phyloP scores from a whole-genome alignment of 495 filamentous ascomycete genomes.

The Usnea hakonensis region DNA sequence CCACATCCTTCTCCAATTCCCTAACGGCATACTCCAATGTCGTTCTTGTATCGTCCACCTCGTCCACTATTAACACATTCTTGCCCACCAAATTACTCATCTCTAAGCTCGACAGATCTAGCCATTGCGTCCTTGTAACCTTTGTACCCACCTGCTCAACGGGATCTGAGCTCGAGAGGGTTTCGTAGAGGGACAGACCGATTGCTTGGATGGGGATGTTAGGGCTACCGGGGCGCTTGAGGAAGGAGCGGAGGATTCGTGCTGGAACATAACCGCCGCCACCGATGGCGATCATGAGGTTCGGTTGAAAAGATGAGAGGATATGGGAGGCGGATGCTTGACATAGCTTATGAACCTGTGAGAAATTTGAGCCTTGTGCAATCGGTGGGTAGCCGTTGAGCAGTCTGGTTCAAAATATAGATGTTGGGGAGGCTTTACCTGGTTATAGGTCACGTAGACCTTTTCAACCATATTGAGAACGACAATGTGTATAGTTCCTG shows the following conservation, averaged over 20 bases:
- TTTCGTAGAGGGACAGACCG: slow-evolving; percentile 93
- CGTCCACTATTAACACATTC: slow-evolving; percentile 95
- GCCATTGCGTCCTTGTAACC: slow-evolving; percentile 96
- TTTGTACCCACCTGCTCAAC: slow-evolving; percentile 79
- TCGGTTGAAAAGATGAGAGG: slow-evolving; percentile 75
- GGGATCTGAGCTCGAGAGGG: slow-evolving; percentile 52
- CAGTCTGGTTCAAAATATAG: not conserved
- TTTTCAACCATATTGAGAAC: slow-evolving; percentile 68
- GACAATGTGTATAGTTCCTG: not conserved
- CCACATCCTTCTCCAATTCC: slow-evolving; percentile 95
- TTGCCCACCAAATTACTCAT: slow-evolving; percentile 93
- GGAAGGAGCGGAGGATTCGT: slow-evolving; percentile 94
- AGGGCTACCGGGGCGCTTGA: slow-evolving; percentile 75
- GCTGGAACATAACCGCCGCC: slow-evolving; percentile 96
- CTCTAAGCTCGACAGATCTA: slow-evolving; percentile 80
- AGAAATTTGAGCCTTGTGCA: slow-evolving; percentile 5
- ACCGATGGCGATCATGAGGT: slow-evolving; percentile 98
- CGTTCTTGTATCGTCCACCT: slow-evolving; percentile 96
- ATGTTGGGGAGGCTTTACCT: slow-evolving; percentile 44
- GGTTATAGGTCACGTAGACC: slow-evolving; percentile 90
- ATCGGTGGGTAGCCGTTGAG: not conserved
- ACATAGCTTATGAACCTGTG: slow-evolving; percentile 92
- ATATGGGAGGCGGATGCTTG: slow-evolving; percentile 73
- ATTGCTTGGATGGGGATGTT: slow-evolving; percentile 99
- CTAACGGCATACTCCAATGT: slow-evolving; percentile 94